Evolutionary conservation across 768 basidiomycete genomes (phyloP).

Genomic region (Leccinum longicurvipes): DNA sequence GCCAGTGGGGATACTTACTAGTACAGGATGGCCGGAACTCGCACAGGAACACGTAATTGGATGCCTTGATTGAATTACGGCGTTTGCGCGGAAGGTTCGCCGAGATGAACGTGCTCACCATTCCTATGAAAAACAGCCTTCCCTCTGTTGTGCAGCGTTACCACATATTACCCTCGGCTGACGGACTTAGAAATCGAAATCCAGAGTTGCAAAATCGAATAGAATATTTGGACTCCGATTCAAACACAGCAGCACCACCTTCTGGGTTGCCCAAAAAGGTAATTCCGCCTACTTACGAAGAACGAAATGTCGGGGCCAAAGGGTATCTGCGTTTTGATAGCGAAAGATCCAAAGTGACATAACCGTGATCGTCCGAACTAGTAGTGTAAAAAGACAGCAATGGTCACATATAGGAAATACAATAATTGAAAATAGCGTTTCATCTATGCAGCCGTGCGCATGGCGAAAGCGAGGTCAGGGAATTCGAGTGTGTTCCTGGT

Average conservation of each 20-base stretch:
- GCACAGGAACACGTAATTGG: background rate
- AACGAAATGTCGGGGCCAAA: background rate
- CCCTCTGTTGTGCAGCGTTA: background rate
- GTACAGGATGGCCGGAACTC: too few relatives aligned
- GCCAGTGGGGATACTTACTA: too few relatives aligned
- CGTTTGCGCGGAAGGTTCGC: background rate
- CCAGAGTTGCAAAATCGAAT: background rate
- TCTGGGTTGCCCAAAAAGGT: background rate
- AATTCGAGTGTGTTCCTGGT: background rate
- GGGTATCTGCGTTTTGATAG: constrained; percentile 7
- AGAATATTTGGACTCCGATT: too few relatives aligned
- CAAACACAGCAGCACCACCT: too few relatives aligned
- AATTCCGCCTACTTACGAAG: background rate
- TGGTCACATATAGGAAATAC: background rate
- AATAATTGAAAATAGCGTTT: background rate
- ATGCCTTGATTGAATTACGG: background rate
- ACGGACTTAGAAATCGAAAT: background rate
- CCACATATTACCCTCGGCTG: background rate
- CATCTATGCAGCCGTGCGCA: background rate
- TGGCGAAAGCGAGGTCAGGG: background rate
- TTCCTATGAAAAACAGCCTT: background rate
- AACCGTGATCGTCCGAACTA: background rate
- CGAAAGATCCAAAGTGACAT: background rate
- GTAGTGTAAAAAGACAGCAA: background rate
- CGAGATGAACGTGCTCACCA: background rate